Evolutionary conservation across 2,329 filamentous ascomycete species (phyloP).

Genomic region (Hymenoscyphus scutula): DNA sequence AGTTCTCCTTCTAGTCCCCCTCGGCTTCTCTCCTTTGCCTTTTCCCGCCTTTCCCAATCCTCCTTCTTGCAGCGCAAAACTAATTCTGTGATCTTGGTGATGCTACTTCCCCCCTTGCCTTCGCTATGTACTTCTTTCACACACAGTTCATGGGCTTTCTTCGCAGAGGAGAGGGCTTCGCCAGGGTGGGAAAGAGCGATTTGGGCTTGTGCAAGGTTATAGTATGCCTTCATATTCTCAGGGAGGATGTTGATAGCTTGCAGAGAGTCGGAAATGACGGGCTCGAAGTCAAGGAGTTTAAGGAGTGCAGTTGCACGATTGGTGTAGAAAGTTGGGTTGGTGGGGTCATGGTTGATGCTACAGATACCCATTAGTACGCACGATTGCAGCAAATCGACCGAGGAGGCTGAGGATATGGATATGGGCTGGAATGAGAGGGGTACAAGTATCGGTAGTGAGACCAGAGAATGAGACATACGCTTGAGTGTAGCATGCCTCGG

Average conservation of each 20-base stretch:
- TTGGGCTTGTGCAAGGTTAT: conserved; percentile 80
- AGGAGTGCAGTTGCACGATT: conserved; percentile 84
- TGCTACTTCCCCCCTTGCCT: conserved; percentile 73
- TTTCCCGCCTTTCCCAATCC: conserved; percentile 77
- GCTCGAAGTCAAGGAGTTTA: conserved; percentile 70
- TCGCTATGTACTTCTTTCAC: conserved; percentile 61
- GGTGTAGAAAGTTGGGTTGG: conserved; percentile 77
- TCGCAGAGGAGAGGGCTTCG: conserved; percentile 68
- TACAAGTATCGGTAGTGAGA: too few relatives aligned
- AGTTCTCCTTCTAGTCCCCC: conserved; percentile 60
- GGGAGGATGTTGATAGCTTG: conserved; percentile 57
- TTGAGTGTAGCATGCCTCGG: conserved; percentile 70
- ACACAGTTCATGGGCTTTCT: conserved; percentile 71
- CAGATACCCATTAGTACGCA: too few relatives aligned
- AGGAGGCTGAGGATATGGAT: too few relatives aligned
- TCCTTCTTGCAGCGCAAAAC: conserved; percentile 82
- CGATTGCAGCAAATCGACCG: too few relatives aligned
- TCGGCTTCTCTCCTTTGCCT: conserved; percentile 53
- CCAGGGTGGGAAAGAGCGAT: conserved; percentile 70
- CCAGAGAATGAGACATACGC: conserved; percentile 50
- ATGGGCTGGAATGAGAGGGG: too few relatives aligned
- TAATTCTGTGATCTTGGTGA: conserved; percentile 67
- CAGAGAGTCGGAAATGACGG: conserved; percentile 74
- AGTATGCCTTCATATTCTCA: conserved; percentile 71
- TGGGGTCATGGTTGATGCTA: conserved; percentile 74